phyloP scores from a whole-genome alignment of 2,329 filamentous ascomycete genomes.

The Sporothrix luriei region DNA sequence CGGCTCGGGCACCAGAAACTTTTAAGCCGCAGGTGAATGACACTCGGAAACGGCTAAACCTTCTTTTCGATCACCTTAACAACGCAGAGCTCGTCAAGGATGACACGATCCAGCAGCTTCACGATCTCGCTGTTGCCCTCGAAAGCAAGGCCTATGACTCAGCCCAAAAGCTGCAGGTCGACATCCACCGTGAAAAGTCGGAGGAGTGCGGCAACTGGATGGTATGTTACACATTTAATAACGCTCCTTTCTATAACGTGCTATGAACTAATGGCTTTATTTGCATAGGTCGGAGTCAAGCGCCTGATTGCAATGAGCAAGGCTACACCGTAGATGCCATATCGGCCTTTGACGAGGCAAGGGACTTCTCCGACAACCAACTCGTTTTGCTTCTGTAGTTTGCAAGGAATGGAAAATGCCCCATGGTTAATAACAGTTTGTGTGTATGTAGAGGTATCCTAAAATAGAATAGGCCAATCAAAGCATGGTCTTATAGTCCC shows the following conservation, averaged over 20 bases:
- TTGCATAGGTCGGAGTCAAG: constrained; percentile 32
- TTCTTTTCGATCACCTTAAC: constrained; percentile 97
- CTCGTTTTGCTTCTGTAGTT: background rate
- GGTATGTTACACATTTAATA: constrained; percentile 54
- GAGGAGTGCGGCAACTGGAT: constrained; percentile 87
- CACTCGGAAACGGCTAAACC: constrained; percentile 86
- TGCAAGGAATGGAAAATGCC: background rate
- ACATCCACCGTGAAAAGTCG: constrained; percentile 74
- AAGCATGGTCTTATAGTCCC: background rate
- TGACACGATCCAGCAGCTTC: constrained; percentile 71
- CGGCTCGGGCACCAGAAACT: constrained; percentile 78
- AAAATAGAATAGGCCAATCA: background rate
- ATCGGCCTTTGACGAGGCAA: background rate
- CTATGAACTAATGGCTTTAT: background rate
- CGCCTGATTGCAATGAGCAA: constrained; percentile 70
- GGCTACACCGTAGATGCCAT: constrained; percentile 50
- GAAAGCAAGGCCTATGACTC: constrained; percentile 69
- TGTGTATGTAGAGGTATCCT: background rate
- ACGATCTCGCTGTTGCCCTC: constrained; percentile 65
- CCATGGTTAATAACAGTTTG: too few relatives aligned
- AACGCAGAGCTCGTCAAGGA: constrained; percentile 87
- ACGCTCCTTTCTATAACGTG: background rate
- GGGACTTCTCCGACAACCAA: background rate
- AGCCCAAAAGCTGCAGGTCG: constrained; percentile 69
- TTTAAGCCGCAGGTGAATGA: constrained; percentile 90